Conservation (phyloP, 306 rosid genomes). For the Potentilla sterilis region DNA sequence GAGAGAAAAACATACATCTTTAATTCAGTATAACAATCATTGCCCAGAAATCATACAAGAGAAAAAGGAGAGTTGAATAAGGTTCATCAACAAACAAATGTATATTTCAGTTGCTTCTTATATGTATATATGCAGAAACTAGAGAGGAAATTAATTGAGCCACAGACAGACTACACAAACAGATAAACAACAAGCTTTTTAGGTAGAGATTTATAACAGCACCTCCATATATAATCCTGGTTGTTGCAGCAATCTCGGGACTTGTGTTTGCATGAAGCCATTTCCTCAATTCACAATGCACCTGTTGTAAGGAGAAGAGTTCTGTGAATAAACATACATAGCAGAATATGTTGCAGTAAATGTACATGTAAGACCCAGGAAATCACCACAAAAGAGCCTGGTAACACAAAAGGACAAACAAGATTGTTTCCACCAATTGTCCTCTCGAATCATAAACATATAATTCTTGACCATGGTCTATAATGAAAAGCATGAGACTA, state of each 20-base stretch:
- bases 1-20: neutral
- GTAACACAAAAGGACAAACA: neutral
- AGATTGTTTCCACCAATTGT: neutral
- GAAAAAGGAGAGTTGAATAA: neutral
- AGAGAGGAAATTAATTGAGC: neutral
- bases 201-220: neutral
- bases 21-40: neutral
- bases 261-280: slow-evolving; percentile 38
- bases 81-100: neutral
- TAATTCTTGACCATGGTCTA: too few species aligned
- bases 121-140: neutral
- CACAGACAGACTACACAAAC: neutral
- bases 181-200: neutral
- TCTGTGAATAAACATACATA: neutral
- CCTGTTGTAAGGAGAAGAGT: slow-evolving; percentile 21
- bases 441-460: too few species aligned
- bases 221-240: slow-evolving; percentile 50
- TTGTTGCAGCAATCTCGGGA: slow-evolving; percentile 41
- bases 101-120: neutral
- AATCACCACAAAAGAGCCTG: neutral
- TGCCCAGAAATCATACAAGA: too few species aligned
- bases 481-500: too few species aligned
- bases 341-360: neutral
- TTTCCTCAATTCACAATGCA: slow-evolving; percentile 43
- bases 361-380: neutral